Percentiles rank a stretch among this genome's conserved stretches.
Conservation (phyloP, 495 filamentous ascomycete species). For the Cryomyces minteri region DNA sequence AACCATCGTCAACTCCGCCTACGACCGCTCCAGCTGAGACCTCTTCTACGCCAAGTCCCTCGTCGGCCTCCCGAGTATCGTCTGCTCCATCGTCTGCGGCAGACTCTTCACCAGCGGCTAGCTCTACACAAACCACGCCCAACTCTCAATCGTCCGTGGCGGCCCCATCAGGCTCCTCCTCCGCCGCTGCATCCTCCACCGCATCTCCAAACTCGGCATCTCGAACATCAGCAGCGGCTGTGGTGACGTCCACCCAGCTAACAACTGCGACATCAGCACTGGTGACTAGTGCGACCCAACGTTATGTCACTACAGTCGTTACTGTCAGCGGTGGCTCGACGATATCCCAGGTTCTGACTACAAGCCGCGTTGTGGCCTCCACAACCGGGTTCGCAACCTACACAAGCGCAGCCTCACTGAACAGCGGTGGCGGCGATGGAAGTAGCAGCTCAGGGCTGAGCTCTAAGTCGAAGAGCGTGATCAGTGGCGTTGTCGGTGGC, state of each 20-base stretch:
- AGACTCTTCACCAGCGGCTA: not conserved
- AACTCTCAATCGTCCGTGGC: slow-evolving; percentile 2
- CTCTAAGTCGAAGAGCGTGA: slow-evolving; percentile 47
- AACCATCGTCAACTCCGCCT: slow-evolving; percentile 5
- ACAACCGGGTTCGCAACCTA: slow-evolving; percentile 20
- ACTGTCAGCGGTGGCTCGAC: slow-evolving; percentile 13
- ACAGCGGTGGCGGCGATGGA: slow-evolving; percentile 17
- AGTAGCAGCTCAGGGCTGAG: slow-evolving; percentile 36
- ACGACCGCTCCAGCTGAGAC: slow-evolving; percentile 2
- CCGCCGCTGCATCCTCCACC: not conserved
- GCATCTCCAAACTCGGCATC: not conserved
- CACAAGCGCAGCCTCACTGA: slow-evolving; percentile 11
- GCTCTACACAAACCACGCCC: slow-evolving; percentile 1
- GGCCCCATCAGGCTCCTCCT: not conserved
- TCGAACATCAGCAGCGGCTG: not conserved
- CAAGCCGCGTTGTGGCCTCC: slow-evolving; percentile 9
- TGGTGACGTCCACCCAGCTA: not conserved
- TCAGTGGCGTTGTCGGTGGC: slow-evolving; percentile 96
- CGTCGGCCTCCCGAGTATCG: slow-evolving; percentile 1
- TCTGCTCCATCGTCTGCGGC: not conserved
- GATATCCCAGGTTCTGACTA: slow-evolving; percentile 7
- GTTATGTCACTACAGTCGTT: slow-evolving; percentile 15
- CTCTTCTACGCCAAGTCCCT: slow-evolving; percentile 1
- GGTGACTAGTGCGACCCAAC: slow-evolving; percentile 12
- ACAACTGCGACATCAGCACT: slow-evolving; percentile 12